phyloP scores from a whole-genome alignment of 192 early-diverging fungal species.

The Gonapodya sp. region DNA sequence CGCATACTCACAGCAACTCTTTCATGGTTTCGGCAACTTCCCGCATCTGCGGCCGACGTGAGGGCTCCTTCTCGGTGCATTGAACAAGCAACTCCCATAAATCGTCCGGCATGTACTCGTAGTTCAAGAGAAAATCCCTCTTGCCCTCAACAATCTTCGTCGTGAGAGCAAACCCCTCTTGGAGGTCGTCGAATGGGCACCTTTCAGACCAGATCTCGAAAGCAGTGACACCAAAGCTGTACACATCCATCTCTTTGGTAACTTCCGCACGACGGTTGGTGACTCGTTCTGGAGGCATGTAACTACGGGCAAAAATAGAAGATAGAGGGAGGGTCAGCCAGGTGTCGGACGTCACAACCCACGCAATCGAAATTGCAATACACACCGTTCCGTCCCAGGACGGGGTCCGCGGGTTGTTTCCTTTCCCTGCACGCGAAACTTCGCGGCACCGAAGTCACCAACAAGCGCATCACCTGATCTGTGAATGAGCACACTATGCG shows the following conservation, averaged over 20 bases:
- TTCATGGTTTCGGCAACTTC: neutral
- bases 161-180: neutral
- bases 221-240: neutral
- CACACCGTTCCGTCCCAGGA: neutral
- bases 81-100: neutral
- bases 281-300: neutral
- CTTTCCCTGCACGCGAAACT: neutral
- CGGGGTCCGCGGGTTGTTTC: neutral
- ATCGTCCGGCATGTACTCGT: neutral
- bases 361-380: neutral
- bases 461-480: neutral
- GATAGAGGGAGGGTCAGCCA: neutral
- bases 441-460: neutral
- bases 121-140: neutral
- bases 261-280: neutral
- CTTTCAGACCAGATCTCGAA: neutral
- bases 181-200: neutral
- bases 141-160: neutral
- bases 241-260: neutral
- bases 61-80: neutral
- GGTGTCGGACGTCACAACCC: too few relatives aligned
- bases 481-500: neutral
- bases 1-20: neutral
- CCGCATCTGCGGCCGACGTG: neutral
- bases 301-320: too few relatives aligned